These are phyloP conservation scores for Mycena vulgaris DNA, from an alignment of 768 basidiomycete species.

Conservation along the genomic window DNA sequence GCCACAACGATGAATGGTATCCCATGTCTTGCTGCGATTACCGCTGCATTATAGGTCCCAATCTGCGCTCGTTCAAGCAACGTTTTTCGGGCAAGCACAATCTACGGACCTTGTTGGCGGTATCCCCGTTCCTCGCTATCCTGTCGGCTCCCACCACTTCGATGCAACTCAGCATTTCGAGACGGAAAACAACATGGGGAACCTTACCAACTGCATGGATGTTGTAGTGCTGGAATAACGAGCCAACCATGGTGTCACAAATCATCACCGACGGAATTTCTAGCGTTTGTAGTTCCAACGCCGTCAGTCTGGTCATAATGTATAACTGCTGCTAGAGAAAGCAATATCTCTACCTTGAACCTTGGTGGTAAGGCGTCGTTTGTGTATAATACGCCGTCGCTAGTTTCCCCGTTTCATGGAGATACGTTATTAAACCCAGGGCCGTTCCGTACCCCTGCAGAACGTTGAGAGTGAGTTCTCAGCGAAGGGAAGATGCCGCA, in stretches of 20 bases:
- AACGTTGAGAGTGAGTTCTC: constrained; percentile 7
- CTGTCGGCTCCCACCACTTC: constrained; percentile 90
- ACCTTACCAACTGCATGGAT: constrained; percentile 84
- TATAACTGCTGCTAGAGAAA: not conserved
- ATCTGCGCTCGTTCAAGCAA: constrained; percentile 57
- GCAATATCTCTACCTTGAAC: constrained; percentile 69
- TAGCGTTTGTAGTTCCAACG: constrained; percentile 89
- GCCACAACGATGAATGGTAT: constrained; percentile 96
- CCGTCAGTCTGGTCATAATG: constrained; percentile 77
- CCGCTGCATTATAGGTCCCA: constrained; percentile 97
- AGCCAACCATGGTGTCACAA: constrained; percentile 98
- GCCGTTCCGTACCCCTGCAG: constrained; percentile 96
- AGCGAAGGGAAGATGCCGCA: constrained; percentile 42
- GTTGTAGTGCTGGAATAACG: constrained; percentile 88
- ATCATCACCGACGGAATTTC: constrained; percentile 93
- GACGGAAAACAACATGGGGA: too few species aligned
- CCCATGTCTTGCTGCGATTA: constrained; percentile 87
- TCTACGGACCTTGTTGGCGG: constrained; percentile 86
- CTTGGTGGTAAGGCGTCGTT: constrained; percentile 95
- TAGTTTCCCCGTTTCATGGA: constrained; percentile 84
- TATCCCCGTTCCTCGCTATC: constrained; percentile 94
- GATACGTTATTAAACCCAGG: constrained; percentile 91
- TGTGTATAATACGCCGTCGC: constrained; percentile 93
- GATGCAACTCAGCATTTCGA: not conserved
- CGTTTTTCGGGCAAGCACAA: not conserved